Base-by-base conservation (phyloP, 371 early-diverging fungal genomes). In the Syncephalastrum monosporum region DNA sequence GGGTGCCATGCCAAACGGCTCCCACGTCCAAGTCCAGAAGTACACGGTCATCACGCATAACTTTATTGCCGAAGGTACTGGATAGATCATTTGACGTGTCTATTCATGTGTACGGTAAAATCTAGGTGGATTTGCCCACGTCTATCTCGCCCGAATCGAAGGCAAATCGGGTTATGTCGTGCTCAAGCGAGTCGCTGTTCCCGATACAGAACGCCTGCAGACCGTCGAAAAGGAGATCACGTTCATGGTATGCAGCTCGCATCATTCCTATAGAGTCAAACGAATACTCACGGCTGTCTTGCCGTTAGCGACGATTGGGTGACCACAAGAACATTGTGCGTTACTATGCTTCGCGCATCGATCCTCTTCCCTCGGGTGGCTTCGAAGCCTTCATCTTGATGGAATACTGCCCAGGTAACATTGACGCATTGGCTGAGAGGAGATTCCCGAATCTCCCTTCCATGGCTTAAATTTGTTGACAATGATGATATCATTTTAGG, bases 341-440 rank as follows among this genome's bases (percentile, higher is more conserved):
- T 33, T 92, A 88, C 62, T 82, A 86, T 60, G 95, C 91, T 57
- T 87, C 88, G 46, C 79, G 82, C 57, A 80, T 85, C 29, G 78
- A 79, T 42, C 74, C 81, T 50, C 64, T 83, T n/a, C 75, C 75
- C 17, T 68, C 74, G 3, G 87, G 85, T 15, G 91, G 89, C 8
- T 90, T 75, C 61, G 89, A 93, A 59, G 85, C 91, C 4, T 75
- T 88, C 49, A 93, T 96, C 27, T 73, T 93, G 59, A 95, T 94
- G 93, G 96, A 94, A 63, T 87, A 90, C 65, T 96, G 96, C 67
- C 74, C 84, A 16, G 90, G 93, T 88, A 81, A 57, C 52, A 21
- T 21, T 21, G 21, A 21, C 21, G 21, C 21, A 21, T 21, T 21
- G 21, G 2, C 21, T 21, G 21, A 21, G 0, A 21, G 21, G 21